These are phyloP conservation scores for Sporisorium graminicola DNA, from an alignment of 1,284 basidiomycete genomes.

Conservation along the genomic window DNA sequence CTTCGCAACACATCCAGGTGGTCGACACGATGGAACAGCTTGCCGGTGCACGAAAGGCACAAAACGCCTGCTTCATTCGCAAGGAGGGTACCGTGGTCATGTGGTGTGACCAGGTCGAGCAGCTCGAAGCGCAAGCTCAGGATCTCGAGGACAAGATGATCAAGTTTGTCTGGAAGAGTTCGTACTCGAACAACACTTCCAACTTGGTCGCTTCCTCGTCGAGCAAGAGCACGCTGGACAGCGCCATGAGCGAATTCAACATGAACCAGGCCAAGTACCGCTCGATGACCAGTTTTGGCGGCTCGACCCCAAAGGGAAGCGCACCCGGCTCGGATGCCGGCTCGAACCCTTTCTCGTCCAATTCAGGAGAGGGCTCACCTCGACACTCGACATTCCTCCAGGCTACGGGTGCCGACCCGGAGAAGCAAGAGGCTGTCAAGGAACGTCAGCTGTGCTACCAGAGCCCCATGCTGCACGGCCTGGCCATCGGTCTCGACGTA, in stretches of 20 bases:
- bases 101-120: conserved; percentile 80
- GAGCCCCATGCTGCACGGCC: conserved; percentile 82
- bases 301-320: not conserved
- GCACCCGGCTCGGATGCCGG: not conserved
- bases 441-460: conserved; percentile 77
- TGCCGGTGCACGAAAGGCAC: conserved; percentile 81
- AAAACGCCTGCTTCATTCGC: conserved; percentile 84
- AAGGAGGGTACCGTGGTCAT: conserved; percentile 80
- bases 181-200: conserved; percentile 21
- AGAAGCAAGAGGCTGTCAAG: conserved; percentile 29
- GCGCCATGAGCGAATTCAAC: conserved; percentile 32
- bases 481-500: conserved; percentile 73
- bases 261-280: conserved; percentile 25
- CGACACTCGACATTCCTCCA: not conserved
- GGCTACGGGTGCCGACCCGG: conserved; percentile 16
- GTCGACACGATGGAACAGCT: conserved; percentile 75
- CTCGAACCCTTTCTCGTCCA: too few species aligned
- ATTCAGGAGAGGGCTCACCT: not conserved
- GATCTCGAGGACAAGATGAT: conserved; percentile 83
- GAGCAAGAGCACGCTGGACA: conserved; percentile 2
- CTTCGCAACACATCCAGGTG: conserved; percentile 53
- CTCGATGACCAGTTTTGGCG: conserved; percentile 7
- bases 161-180: conserved; percentile 78
- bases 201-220: conserved; percentile 7
- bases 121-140: conserved; percentile 55